These are phyloP conservation scores for Hondaea fermentalgiana DNA, from an alignment of 108 stramenopile species.

Conservation along the genomic window DNA sequence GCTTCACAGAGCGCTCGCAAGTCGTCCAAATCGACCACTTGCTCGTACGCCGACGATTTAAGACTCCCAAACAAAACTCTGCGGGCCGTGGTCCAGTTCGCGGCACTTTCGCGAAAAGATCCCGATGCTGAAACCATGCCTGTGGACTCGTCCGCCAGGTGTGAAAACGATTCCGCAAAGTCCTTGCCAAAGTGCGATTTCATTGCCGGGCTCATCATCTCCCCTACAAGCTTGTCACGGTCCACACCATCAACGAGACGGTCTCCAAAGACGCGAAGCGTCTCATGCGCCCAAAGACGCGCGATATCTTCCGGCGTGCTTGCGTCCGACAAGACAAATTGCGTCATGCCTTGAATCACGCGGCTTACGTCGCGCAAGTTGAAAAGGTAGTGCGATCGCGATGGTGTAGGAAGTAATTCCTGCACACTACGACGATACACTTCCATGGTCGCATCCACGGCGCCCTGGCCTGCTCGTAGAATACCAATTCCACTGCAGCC, in stretches of 20 bases:
- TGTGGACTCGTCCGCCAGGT: slow-evolving; percentile 36
- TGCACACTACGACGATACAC: slow-evolving; percentile 43
- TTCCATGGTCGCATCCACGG: slow-evolving; percentile 41
- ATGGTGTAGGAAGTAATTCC: slow-evolving; percentile 48
- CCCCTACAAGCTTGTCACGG: slow-evolving; percentile 41
- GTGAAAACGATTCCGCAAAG: slow-evolving; percentile 45
- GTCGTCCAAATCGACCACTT: slow-evolving; percentile 22
- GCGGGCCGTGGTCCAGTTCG: slow-evolving; percentile 30
- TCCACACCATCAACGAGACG: slow-evolving; percentile 54
- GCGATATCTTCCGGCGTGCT: slow-evolving; percentile 50
- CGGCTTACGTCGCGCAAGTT: slow-evolving; percentile 61
- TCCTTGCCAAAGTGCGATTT: slow-evolving; percentile 47
- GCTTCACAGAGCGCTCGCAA: slow-evolving; percentile 33
- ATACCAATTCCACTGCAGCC: not conserved
- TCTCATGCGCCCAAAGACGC: slow-evolving; percentile 65
- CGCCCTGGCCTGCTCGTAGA: slow-evolving; percentile 42
- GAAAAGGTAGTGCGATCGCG: slow-evolving; percentile 71
- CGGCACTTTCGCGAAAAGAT: slow-evolving; percentile 48
- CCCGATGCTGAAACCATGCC: slow-evolving; percentile 40
- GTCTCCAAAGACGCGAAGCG: slow-evolving; percentile 64
- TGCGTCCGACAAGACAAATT: slow-evolving; percentile 40
- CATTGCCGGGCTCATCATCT: slow-evolving; percentile 50
- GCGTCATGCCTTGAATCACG: slow-evolving; percentile 63
- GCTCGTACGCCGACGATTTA: not conserved
- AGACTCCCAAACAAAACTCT: not conserved